A percentile compares a stretch with the other conserved stretches of the same genome.
phyloP scores from a whole-genome alignment of 1,284 basidiomycete genomes.

The Hypsizygus ulmarius region DNA sequence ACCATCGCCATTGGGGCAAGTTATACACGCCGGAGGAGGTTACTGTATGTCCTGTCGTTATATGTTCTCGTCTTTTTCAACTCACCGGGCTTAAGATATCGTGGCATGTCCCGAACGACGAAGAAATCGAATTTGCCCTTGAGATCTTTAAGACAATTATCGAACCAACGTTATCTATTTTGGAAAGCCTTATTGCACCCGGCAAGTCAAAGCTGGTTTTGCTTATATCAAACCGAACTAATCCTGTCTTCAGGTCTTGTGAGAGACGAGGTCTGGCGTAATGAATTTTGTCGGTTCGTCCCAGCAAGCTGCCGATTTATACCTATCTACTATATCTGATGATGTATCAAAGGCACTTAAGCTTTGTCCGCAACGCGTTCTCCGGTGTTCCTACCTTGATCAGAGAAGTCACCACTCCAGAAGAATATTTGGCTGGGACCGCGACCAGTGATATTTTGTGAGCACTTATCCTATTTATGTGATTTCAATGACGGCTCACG shows the following conservation, averaged over 20 bases:
- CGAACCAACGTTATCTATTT: conserved; percentile 57
- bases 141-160: conserved; percentile 74
- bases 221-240: not conserved
- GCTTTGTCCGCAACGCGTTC: conserved; percentile 66
- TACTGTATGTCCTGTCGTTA: conserved; percentile 36
- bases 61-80: not conserved
- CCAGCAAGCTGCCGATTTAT: not conserved
- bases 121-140: conserved; percentile 78
- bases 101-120: conserved; percentile 72
- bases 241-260: conserved; percentile 27
- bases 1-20: conserved; percentile 81
- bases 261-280: conserved; percentile 73
- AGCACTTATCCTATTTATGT: conserved; percentile 20
- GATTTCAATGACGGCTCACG: conserved; percentile 11
- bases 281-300: conserved; percentile 81
- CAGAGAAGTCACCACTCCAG: conserved; percentile 46
- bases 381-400: conserved; percentile 63
- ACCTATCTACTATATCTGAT: not conserved
- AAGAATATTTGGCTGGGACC: conserved; percentile 39
- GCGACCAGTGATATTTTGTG: conserved; percentile 62
- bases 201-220: conserved; percentile 35
- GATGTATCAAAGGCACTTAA: conserved; percentile 46
- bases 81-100: conserved; percentile 46
- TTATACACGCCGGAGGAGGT: conserved; percentile 59
- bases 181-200: conserved; percentile 60